Evolutionary conservation across 768 basidiomycete genomes (phyloP).

Genomic region (Imleria badia): DNA sequence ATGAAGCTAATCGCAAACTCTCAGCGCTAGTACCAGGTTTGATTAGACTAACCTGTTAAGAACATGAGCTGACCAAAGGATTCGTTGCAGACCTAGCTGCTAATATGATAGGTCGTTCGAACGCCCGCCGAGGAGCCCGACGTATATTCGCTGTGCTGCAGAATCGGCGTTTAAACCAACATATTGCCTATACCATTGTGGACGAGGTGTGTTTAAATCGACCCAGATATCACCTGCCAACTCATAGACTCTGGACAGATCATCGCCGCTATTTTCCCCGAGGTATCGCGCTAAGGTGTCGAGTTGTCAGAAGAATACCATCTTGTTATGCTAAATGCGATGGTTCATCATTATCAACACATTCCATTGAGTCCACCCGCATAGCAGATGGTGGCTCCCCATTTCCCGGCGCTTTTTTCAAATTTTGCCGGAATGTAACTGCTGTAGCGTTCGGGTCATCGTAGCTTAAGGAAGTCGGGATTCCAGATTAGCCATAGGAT

Average conservation of each 20-base stretch:
- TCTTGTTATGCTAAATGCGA: not conserved
- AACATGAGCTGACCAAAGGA: not conserved
- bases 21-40: slow-evolving; percentile 89
- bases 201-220: slow-evolving; percentile 68
- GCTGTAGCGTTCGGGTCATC: slow-evolving; percentile 64
- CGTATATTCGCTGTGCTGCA: slow-evolving; percentile 93
- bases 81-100: slow-evolving; percentile 75
- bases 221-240: not conserved
- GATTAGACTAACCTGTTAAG: slow-evolving; percentile 1
- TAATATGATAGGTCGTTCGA: slow-evolving; percentile 97
- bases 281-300: slow-evolving; percentile 23
- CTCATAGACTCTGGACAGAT: slow-evolving; percentile 39
- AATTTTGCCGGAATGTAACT: slow-evolving; percentile 44
- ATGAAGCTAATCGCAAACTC: slow-evolving; percentile 88
- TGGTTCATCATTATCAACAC: not conserved
- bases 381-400: slow-evolving; percentile 8
- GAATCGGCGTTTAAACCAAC: slow-evolving; percentile 92
- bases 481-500: not conserved
- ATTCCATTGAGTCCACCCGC: slow-evolving; percentile 14
- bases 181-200: slow-evolving; percentile 82
- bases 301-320: not conserved
- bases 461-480: slow-evolving; percentile 41
- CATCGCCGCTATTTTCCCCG: slow-evolving; percentile 61
- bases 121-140: slow-evolving; percentile 89
- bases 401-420: slow-evolving; percentile 25